Conservation (phyloP, 495 filamentous ascomycete species). For the Annulohypoxylon stygium region DNA sequence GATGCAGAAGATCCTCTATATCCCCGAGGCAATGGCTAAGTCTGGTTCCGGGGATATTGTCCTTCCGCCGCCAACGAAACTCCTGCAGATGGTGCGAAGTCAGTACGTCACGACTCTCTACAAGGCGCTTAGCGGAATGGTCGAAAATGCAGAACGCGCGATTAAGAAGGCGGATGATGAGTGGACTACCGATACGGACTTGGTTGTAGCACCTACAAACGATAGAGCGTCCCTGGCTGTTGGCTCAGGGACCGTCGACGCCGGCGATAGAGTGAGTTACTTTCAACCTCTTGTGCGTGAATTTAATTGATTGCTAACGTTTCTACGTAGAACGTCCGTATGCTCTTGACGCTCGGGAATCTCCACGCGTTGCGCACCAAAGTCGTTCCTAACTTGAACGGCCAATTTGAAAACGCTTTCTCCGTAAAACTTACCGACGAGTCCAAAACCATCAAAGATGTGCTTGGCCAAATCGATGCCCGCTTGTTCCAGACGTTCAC, state of each 20-base stretch:
- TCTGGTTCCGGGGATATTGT: constrained; percentile 79
- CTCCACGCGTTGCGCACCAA: constrained; percentile 81
- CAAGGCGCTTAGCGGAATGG: constrained; percentile 91
- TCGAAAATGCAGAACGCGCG: constrained; percentile 89
- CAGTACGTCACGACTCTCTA: constrained; percentile 93
- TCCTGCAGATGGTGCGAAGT: constrained; percentile 84
- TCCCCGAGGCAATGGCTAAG: constrained; percentile 82
- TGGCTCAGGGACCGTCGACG: constrained; percentile 71
- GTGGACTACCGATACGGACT: constrained; percentile 65
- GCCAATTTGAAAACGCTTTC: constrained; percentile 90
- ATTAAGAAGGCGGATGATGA: constrained; percentile 70
- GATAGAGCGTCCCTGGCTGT: constrained; percentile 49
- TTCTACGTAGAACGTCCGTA: constrained; percentile 80
- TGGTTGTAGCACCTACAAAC: constrained; percentile 37
- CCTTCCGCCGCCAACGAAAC: constrained; percentile 81
- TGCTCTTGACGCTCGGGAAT: constrained; percentile 93
- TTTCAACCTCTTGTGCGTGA: not conserved
- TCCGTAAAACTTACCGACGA: constrained; percentile 93
- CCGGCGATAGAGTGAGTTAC: constrained; percentile 74
- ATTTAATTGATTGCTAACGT: constrained; percentile 43
- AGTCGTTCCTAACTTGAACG: constrained; percentile 82
- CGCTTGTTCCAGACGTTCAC: constrained; percentile 93
- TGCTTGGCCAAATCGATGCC: constrained; percentile 87
- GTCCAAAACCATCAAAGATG: constrained; percentile 87
- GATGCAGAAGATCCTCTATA: constrained; percentile 94